Conservation (phyloP, 768 basidiomycete genomes). For the Gloeostereum incarnatum region DNA sequence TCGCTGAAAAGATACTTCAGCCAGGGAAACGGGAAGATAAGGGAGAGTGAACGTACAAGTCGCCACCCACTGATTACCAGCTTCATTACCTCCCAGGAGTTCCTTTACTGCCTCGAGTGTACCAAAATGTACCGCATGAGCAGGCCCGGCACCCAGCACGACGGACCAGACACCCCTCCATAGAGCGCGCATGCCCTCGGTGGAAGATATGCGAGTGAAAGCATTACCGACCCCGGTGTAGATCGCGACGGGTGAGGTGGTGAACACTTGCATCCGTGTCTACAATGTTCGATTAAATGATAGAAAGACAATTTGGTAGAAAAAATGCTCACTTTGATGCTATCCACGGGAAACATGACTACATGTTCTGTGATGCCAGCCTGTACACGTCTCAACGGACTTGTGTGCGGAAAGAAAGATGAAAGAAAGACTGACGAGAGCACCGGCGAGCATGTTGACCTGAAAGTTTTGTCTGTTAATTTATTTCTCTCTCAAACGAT, state of each 20-base stretch:
- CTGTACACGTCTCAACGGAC: slow-evolving; percentile 34
- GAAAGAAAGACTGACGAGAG: slow-evolving; percentile 56
- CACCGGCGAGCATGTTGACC: slow-evolving; percentile 98
- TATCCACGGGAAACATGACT: slow-evolving; percentile 97
- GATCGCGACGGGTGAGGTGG: slow-evolving; percentile 74
- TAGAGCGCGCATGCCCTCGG: slow-evolving; percentile 83
- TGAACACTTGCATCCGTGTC: slow-evolving; percentile 99
- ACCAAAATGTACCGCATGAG: slow-evolving; percentile 97
- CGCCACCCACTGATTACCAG: slow-evolving; percentile 75
- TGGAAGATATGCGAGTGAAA: slow-evolving; percentile 85
- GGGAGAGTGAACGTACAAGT: slow-evolving; percentile 52
- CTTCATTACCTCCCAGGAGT: slow-evolving; percentile 76
- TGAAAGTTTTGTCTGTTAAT: slow-evolving; percentile 18
- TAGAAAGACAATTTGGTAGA: slow-evolving; percentile 19
- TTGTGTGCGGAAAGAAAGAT: slow-evolving; percentile 5
- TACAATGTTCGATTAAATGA: slow-evolving; percentile 19
- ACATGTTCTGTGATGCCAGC: slow-evolving; percentile 99
- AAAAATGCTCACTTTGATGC: slow-evolving; percentile 72
- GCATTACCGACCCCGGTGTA: slow-evolving; percentile 90
- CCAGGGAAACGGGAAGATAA: slow-evolving; percentile 1
- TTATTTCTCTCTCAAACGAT: slow-evolving; percentile 4
- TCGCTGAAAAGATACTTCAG: slow-evolving; percentile 35
- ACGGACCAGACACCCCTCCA: slow-evolving; percentile 98
- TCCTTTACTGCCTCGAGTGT: slow-evolving; percentile 94
- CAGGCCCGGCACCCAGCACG: slow-evolving; percentile 93